Conservation (phyloP, 1,139 yeast genomes). For the Zygosaccharomyces pseudobailii region DNA sequence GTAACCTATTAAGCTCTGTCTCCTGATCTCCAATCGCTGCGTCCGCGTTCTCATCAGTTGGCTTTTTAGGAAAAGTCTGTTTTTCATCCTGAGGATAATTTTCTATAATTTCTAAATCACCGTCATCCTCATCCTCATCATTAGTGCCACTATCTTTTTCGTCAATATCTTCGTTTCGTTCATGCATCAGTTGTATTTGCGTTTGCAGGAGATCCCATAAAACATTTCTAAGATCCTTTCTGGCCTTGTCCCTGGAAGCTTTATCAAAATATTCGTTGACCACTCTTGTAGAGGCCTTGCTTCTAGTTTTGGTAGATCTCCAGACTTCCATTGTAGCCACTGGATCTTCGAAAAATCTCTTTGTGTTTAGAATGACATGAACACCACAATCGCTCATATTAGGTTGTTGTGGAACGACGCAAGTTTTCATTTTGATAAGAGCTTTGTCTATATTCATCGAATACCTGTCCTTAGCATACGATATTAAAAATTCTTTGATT, state of each 20-base stretch:
- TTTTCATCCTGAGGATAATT: slow-evolving; percentile 8
- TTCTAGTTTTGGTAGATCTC: slow-evolving; percentile 36
- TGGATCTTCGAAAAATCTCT: slow-evolving; percentile 55
- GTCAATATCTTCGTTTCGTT: slow-evolving; percentile 12
- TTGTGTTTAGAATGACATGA: slow-evolving; percentile 77
- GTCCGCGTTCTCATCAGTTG: not conserved
- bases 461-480: slow-evolving; percentile 65
- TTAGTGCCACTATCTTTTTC: slow-evolving; percentile 16
- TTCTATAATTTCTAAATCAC: slow-evolving; percentile 32
- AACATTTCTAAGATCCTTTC: slow-evolving; percentile 36
- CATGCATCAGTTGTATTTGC: slow-evolving; percentile 35
- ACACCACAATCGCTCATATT: slow-evolving; percentile 95
- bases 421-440: slow-evolving; percentile 42
- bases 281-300: slow-evolving; percentile 17
- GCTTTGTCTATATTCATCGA: slow-evolving; percentile 44
- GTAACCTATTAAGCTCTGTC: not conserved
- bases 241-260: slow-evolving; percentile 36
- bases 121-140: slow-evolving; percentile 26
- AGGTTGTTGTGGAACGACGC: slow-evolving; percentile 75
- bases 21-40: not conserved
- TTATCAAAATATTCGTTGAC: slow-evolving; percentile 35
- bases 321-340: slow-evolving; percentile 48
- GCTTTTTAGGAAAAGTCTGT: not conserved
- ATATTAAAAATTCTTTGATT: slow-evolving; percentile 57
- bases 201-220: slow-evolving; percentile 36